Evolutionary conservation across 164 flowering plant species (phyloP), one percentile per base, ranked within the genome.

Genomic region (Berberis vulgaris): DNA sequence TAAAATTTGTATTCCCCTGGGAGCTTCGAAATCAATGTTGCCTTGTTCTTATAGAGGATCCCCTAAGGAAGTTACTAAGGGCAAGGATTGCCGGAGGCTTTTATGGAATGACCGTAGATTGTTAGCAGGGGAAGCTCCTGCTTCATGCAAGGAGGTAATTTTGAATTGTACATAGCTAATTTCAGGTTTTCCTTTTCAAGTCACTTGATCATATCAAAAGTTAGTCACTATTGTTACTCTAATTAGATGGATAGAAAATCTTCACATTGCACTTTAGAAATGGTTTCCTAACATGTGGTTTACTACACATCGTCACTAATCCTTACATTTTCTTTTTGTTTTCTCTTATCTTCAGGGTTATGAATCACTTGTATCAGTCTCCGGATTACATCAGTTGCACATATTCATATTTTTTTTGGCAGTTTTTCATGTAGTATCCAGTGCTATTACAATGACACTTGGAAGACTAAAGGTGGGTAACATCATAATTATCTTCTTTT

Each of bases 401-500:
- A 91, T 94, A 71, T 91, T 94, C 78, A 89, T 94, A 59, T 94
- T 94, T 84, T 87, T 94, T 72, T 71, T 94, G 52, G 99, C 99
- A 45, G 77, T 87, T 59, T 75, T 89, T 69, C 97, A 94, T 71
- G 91, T 94, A 7, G 4, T 79, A 26, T 84, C 80, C 66, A 87
- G 97, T 71, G 82, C 82, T 57, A 10, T 79, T 43, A 91, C 91
- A 1, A 91, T 91, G 97, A 67, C 73, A 77, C 96, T 91, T 54
- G 99, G 99, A 70, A 87, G 86, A 73, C 76, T 91, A 52, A 89
- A 94, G 97, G 99, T 94, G 67, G n/a, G 68, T 72, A 40, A 6
- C 54, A 9, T 3, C 41, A 40, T 57, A 5, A 52, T 52, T 26
- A 26, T 26, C 26, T 4, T 52, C 54, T 52, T 52, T 10, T 52